These are phyloP conservation scores for Penicillium sp. DNA, from an alignment of 2,329 filamentous ascomycete species.

Conservation along the genomic window DNA sequence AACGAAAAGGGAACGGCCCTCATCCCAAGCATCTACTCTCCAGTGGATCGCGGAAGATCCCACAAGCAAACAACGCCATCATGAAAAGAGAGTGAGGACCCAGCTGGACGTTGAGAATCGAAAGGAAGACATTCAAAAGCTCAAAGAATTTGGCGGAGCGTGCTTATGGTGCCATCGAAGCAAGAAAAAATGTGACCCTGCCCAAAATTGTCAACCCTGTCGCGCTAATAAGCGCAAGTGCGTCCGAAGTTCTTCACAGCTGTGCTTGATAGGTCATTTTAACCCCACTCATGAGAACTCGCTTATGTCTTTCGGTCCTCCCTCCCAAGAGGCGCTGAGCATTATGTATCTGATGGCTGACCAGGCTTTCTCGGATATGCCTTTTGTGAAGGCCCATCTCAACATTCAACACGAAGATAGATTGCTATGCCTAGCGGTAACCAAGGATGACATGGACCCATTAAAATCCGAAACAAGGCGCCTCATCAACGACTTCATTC, in stretches of 20 bases:
- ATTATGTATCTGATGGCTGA: background rate
- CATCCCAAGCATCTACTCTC: background rate
- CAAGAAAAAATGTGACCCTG: constrained; percentile 27
- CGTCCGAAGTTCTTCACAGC: constrained; percentile 15
- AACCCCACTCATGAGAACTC: background rate
- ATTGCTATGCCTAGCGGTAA: background rate
- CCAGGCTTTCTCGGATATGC: background rate
- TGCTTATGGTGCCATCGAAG: constrained; percentile 30
- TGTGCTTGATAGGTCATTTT: background rate
- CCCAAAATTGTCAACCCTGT: constrained; percentile 22
- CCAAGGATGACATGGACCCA: background rate
- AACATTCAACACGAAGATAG: background rate
- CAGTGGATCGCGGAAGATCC: background rate
- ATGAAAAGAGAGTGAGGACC: background rate
- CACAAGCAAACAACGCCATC: background rate
- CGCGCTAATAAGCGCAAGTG: constrained; percentile 15
- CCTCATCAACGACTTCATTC: background rate
- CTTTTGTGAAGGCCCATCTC: background rate
- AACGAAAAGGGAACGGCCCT: background rate
- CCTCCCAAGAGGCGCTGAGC: background rate
- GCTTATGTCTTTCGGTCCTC: background rate
- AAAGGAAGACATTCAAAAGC: background rate
- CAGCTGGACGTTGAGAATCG: background rate
- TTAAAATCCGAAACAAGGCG: background rate
- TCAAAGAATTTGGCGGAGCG: constrained; percentile 28